Percentiles rank a stretch among this genome's conserved stretches.
Conservation (phyloP, 1,139 yeast species). For the Arxiozyma slooffiae region DNA sequence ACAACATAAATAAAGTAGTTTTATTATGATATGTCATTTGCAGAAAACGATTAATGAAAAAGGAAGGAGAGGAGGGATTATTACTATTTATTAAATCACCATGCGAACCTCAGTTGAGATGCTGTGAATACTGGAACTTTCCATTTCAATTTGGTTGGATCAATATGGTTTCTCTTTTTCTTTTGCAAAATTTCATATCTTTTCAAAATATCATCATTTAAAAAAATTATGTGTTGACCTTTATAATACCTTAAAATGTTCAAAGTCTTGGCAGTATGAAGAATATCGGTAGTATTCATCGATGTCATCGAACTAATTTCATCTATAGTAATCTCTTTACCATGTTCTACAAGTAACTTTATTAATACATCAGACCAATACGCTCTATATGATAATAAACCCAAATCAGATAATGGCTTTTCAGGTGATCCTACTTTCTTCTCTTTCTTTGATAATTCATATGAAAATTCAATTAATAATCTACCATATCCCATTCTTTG, state of each 20-base stretch:
- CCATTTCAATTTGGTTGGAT: slow-evolving; percentile 70
- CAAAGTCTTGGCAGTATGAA: slow-evolving; percentile 85
- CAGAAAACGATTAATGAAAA: too few relatives aligned
- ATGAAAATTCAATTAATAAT: slow-evolving; percentile 82
- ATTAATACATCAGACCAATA: slow-evolving; percentile 92
- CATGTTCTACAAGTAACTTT: slow-evolving; percentile 57
- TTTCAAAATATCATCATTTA: slow-evolving; percentile 73
- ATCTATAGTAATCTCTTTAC: slow-evolving; percentile 75
- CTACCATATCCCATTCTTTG: slow-evolving; percentile 94
- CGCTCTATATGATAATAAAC: slow-evolving; percentile 85
- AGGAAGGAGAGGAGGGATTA: neutral
- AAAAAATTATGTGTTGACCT: slow-evolving; percentile 89
- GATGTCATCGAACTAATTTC: slow-evolving; percentile 80
- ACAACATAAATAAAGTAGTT: too few relatives aligned
- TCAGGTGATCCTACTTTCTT: slow-evolving; percentile 93
- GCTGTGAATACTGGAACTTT: slow-evolving; percentile 95
- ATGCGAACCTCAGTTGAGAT: slow-evolving; percentile 88
- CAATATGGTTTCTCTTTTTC: slow-evolving; percentile 70
- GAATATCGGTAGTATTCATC: slow-evolving; percentile 92
- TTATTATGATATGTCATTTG: neutral
- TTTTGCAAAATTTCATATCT: slow-evolving; percentile 65
- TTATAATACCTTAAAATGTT: slow-evolving; percentile 86
- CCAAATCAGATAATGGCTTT: slow-evolving; percentile 91
- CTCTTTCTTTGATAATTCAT: slow-evolving; percentile 78
- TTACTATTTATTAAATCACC: slow-evolving; percentile 39